Conservation (phyloP, 139 green algal genomes). For the Chlamydomonas sp. region DNA sequence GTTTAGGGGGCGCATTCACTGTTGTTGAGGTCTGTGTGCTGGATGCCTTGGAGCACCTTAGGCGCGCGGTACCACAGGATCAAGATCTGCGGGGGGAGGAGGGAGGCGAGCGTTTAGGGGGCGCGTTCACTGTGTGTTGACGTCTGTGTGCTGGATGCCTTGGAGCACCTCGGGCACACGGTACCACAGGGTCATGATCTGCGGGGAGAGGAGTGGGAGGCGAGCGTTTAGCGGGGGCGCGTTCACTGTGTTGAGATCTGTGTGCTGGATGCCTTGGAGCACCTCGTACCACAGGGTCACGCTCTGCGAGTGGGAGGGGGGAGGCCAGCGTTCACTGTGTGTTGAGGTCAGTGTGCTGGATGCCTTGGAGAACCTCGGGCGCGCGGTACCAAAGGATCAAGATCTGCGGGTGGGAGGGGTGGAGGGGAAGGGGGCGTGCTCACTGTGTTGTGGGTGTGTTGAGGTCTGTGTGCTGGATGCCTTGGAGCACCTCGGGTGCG, state of each 20-base stretch:
- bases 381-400: slow-evolving; percentile 98
- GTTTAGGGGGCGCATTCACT: neutral
- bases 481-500: neutral
- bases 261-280: neutral
- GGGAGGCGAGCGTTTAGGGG: neutral
- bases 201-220: no score
- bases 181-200: no score
- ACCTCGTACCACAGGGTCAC: slow-evolving; percentile 2
- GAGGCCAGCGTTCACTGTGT: no score
- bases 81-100: slow-evolving; percentile 51
- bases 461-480: neutral
- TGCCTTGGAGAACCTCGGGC: slow-evolving; percentile 93
- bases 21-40: neutral
- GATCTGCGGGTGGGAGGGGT: slow-evolving; percentile 43
- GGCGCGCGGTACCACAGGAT: slow-evolving; percentile 36
- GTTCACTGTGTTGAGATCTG: neutral
- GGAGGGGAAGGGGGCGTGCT: neutral
- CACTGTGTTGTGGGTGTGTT: neutral
- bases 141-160: no score
- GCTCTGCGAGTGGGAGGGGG: neutral
- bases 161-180: no score
- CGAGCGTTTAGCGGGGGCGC: no score
- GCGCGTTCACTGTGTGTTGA: no score
- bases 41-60: neutral
- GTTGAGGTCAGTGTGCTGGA: no score